phyloP scores from a whole-genome alignment of 1,139 yeast genomes.

The Kodamaea suecica region DNA sequence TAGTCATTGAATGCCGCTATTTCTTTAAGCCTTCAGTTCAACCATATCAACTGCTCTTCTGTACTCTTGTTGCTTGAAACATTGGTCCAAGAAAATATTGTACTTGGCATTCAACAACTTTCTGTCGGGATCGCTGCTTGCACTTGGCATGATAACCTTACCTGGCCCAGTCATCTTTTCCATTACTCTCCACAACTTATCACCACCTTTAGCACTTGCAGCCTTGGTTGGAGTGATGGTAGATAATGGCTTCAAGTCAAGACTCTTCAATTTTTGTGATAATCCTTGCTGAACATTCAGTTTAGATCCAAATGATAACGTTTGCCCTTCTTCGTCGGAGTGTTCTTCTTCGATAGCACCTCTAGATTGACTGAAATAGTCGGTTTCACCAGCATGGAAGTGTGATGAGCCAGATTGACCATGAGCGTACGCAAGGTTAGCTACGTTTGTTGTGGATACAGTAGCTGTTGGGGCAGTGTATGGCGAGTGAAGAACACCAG shows the following conservation, averaged over 20 bases:
- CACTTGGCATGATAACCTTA: conserved; percentile 66
- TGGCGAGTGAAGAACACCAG: conserved; percentile 51
- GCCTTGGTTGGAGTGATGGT: conserved; percentile 12
- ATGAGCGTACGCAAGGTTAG: conserved; percentile 49
- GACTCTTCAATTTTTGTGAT: conserved; percentile 35
- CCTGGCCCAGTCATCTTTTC: conserved; percentile 80
- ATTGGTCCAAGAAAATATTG: conserved; percentile 82
- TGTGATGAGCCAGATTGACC: conserved; percentile 41
- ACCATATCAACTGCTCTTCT: conserved; percentile 64
- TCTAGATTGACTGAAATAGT: conserved; percentile 42
- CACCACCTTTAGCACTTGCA: conserved; percentile 39
- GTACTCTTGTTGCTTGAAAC: conserved; percentile 72
- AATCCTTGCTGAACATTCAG: conserved; percentile 49
- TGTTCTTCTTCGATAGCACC: conserved; percentile 20
- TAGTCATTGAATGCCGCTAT: too few species aligned
- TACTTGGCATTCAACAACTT: conserved; percentile 73
- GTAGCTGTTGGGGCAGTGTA: conserved; percentile 76
- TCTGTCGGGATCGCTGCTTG: conserved; percentile 58
- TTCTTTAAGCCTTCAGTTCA: conserved; percentile 27
- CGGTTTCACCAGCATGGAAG: conserved; percentile 47
- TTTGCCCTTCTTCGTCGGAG: conserved; percentile 42
- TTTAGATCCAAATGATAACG: conserved; percentile 59
- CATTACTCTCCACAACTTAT: conserved; percentile 83
- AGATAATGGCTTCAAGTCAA: conserved; percentile 41
- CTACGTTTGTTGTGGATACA: conserved; percentile 54